These are phyloP conservation scores for Populus hybrid DNA, from an alignment of 441 rosid genomes.

Conservation along the genomic window DNA sequence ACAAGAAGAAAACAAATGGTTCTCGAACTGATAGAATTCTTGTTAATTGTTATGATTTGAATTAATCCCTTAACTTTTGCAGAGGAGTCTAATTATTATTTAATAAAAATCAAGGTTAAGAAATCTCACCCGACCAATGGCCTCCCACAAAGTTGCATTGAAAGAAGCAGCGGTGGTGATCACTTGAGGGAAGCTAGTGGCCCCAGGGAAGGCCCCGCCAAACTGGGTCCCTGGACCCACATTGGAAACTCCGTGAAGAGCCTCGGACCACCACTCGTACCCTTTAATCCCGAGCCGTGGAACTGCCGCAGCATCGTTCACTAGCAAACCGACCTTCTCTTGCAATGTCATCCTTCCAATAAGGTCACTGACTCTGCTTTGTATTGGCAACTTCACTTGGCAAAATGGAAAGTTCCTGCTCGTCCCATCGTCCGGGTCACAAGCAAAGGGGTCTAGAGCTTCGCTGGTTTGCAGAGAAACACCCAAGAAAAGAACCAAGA, in stretches of 20 bases:
- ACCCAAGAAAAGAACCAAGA: conserved; percentile 25
- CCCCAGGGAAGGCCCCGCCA: conserved; percentile 72
- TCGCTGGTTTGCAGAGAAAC: neutral
- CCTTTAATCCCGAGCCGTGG: conserved; percentile 76
- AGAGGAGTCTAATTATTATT: neutral
- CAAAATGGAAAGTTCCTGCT: conserved; percentile 61
- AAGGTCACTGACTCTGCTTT: conserved; percentile 65
- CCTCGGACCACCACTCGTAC: conserved; percentile 91
- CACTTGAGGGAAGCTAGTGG: conserved; percentile 96
- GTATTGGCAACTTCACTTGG: conserved; percentile 38
- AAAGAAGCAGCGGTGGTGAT: conserved; percentile 91
- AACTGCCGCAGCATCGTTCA: conserved; percentile 68
- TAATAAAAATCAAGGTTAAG: neutral
- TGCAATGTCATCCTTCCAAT: conserved; percentile 60
- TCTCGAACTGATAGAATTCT: neutral
- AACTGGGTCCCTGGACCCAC: conserved; percentile 88
- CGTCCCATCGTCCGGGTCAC: conserved; percentile 54
- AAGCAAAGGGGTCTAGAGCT: conserved; percentile 60
- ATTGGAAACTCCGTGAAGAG: conserved; percentile 47
- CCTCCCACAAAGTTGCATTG: conserved; percentile 78
- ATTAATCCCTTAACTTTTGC: neutral
- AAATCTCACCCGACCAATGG: conserved; percentile 75
- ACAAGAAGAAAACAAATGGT: neutral
- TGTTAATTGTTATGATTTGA: neutral
- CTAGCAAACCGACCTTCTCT: conserved; percentile 72